phyloP scores from a whole-genome alignment of 1,284 basidiomycete species.

The Neonothopanus nambi region DNA sequence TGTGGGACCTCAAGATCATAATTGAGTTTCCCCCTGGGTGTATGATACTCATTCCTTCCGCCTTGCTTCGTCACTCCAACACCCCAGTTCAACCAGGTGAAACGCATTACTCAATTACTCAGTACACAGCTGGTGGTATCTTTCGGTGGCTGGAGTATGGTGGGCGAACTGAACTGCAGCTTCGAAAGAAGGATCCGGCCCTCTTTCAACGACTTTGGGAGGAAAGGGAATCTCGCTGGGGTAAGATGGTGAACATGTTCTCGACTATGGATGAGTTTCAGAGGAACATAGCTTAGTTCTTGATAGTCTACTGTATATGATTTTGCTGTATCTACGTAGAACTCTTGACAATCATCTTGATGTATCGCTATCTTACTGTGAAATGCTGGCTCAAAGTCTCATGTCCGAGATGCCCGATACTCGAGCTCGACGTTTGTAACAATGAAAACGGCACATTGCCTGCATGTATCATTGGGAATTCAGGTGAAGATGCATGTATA shows the following conservation, averaged over 20 bases:
- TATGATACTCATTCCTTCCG: slow-evolving; percentile 12
- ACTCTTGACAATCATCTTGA: no score
- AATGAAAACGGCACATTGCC: no score
- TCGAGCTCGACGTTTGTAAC: no score
- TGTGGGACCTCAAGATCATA: slow-evolving; percentile 12
- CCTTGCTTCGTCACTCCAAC: slow-evolving; percentile 14
- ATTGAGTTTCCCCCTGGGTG: slow-evolving; percentile 16
- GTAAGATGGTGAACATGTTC: not conserved
- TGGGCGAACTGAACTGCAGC: not conserved
- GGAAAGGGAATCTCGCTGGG: not conserved
- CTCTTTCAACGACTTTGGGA: not conserved
- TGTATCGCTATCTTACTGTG: no score
- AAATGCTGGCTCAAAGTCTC: no score
- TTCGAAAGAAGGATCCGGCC: not conserved
- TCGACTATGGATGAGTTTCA: not conserved
- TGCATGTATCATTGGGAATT: no score
- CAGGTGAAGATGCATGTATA: no score
- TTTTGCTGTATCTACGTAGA: no score
- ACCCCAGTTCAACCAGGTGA: not conserved
- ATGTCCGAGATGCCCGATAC: no score
- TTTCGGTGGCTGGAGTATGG: slow-evolving; percentile 12
- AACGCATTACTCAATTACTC: slow-evolving; percentile 10
- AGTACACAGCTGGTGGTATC: slow-evolving; percentile 12
- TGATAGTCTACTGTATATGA: no score
- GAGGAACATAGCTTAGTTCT: no score